Evolutionary conservation across 192 early-diverging fungal genomes (phyloP), one percentile per base, ranked within the genome.

Genomic region (Coemansia sp.): DNA sequence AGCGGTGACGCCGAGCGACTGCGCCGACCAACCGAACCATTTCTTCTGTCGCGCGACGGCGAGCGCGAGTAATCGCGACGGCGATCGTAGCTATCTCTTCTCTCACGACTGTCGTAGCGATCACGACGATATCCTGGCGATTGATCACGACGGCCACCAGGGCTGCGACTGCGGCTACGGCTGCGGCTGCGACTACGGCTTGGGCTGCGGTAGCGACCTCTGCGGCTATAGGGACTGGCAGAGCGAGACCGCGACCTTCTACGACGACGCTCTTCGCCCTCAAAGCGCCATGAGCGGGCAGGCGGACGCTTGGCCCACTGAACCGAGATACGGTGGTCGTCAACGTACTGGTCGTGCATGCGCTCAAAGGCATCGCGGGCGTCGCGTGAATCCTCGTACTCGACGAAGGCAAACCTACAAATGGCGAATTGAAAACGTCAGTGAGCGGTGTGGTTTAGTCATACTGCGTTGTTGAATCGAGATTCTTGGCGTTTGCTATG

Each of bases 231-330:
- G 17, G 74, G 75, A 51, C 71, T 74, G 58, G 71, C 85, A 38
- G 77, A 84, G 39, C 84, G 86, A 58, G 79, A 82, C 32, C 76
- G 65, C 56, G 39, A 75, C 55, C 62, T 66, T 18, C 36, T 58
- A 20, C 79, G 78, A 43, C 81, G 75, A 41, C 75, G 60, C 17
- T 84, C 85, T 38, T 84, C 84, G 36, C 85, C 84, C n/a, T 90
- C 91, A 64, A 90, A 91, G 48, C 94, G 85, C 94, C 94, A 95
- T 36, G 87, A 86, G 14, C 89, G 76, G 61, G 90, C 87, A 2
- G 94, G 93, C 32, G 93, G 84, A 53, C 91, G 92, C 79, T 93
- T 93, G 57, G 95, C 95, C 92, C 91, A 97, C 86, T 98, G 94
- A 54, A 98, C 87, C 45, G 87, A 88, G 45, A 98, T 76, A 36